Percentiles rank a stretch among this genome's conserved stretches.
Conservation (phyloP, 805 yeast species). For the Tetrapisispora arboricola region DNA sequence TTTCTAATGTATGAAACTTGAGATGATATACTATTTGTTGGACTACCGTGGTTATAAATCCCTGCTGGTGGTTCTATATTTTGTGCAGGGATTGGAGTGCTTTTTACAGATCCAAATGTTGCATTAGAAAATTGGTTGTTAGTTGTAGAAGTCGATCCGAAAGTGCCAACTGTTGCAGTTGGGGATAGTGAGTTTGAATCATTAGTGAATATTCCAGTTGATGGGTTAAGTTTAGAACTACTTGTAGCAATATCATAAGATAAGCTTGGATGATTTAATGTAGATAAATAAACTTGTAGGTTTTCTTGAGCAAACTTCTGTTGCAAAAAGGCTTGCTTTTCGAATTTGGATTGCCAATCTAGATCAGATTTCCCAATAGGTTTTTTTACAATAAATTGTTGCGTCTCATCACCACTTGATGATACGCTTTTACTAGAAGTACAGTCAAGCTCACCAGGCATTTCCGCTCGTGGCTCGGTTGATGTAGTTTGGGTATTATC, state of each 20-base stretch:
- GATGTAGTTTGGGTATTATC: not conserved
- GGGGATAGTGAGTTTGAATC: not conserved
- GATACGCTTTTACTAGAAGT: not conserved
- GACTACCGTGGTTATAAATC: not conserved
- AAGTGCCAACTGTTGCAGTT: not conserved
- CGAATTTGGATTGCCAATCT: conserved; percentile 27
- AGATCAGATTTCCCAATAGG: conserved; percentile 23
- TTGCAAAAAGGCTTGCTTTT: conserved; percentile 27
- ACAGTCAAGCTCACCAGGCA: not conserved
- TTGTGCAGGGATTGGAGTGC: not conserved
- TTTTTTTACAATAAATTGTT: conserved; percentile 26
- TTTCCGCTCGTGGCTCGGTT: not conserved
- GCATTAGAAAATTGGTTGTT: not conserved
- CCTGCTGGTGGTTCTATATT: not conserved
- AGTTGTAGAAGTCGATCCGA: no score
- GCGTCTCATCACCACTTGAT: conserved; percentile 2
- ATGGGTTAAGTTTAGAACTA: not conserved
- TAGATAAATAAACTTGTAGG: conserved; percentile 22
- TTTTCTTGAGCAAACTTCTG: conserved; percentile 29
- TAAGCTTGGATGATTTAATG: not conserved
- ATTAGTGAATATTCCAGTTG: not conserved
- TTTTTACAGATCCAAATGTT: not conserved
- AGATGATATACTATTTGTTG: conserved; percentile 2
- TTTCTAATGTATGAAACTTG: not conserved
- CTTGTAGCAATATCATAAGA: not conserved